phyloP scores from a whole-genome alignment of 225 moss, liverwort and hornwort genomes.

The Straminergon stramineum region DNA sequence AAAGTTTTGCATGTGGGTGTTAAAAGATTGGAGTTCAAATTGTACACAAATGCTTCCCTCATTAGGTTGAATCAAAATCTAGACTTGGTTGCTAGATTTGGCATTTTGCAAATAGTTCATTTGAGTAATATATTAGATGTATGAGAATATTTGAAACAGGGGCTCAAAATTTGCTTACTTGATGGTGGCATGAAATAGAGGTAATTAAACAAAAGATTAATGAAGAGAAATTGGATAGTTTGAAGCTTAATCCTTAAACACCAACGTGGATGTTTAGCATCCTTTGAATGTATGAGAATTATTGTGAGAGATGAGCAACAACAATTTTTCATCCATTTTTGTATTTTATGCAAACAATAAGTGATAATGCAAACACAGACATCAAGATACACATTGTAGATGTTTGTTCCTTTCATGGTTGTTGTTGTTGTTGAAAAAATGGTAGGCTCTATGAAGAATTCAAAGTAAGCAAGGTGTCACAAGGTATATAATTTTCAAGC shows the following conservation, averaged over 20 bases:
- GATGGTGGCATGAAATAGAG: background rate
- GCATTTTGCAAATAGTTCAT: background rate
- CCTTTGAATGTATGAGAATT: background rate
- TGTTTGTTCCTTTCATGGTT: too few species aligned
- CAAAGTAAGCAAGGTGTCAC: background rate
- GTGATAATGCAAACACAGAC: too few species aligned
- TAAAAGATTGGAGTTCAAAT: background rate
- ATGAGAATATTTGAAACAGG: background rate
- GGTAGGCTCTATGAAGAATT: background rate
- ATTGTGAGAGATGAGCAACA: accelerated
- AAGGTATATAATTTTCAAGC: background rate
- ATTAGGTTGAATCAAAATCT: background rate
- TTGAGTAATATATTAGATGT: background rate
- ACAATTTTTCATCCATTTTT: background rate
- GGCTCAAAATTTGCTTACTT: background rate
- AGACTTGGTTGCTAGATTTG: background rate
- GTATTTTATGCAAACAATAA: accelerated
- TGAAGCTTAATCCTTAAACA: background rate
- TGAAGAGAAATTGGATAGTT: background rate
- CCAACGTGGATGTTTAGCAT: accelerated
- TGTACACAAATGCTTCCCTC: background rate
- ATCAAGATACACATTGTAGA: too few species aligned
- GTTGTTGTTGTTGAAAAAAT: too few species aligned
- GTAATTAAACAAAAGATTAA: background rate
- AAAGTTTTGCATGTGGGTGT: background rate